A percentile compares a stretch with the other conserved stretches of the same genome.
Evolutionary conservation across 176 grass and related monocot species (phyloP).

Genomic region (Rhipidocladum racemiflorum): DNA sequence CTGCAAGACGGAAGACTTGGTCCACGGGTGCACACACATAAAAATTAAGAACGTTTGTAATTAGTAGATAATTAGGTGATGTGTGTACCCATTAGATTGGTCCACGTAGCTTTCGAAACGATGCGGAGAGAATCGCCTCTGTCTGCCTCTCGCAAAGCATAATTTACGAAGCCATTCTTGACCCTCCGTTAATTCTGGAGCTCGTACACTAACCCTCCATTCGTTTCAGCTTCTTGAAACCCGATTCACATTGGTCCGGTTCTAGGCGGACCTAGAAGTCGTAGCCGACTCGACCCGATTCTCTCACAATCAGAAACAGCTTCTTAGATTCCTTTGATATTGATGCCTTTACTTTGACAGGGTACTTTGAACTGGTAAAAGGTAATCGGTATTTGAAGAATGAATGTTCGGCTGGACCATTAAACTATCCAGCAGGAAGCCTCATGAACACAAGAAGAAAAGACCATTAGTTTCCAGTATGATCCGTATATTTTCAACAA

Average conservation of each 20-base stretch:
- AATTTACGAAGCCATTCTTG: constrained; percentile 26
- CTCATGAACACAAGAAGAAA: background rate
- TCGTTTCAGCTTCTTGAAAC: too few species aligned
- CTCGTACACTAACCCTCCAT: too few species aligned
- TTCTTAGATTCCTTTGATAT: background rate
- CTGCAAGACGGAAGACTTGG: constrained; percentile 13
- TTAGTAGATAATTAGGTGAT: background rate
- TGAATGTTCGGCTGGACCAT: background rate
- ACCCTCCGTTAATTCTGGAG: background rate
- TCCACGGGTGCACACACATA: background rate
- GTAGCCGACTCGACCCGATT: too few species aligned
- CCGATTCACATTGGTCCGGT: too few species aligned
- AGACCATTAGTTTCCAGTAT: background rate
- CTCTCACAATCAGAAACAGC: too few species aligned
- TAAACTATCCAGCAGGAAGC: constrained; percentile 1
- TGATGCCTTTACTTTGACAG: background rate
- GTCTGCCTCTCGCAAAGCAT: background rate
- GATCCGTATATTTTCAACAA: background rate
- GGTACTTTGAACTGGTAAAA: constrained; percentile 37
- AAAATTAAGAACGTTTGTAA: background rate
- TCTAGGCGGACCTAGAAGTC: too few species aligned
- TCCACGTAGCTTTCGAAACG: constrained; percentile 7
- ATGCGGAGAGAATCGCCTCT: constrained; percentile 6
- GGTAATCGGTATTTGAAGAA: background rate
- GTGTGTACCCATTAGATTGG: background rate